Base-by-base conservation (phyloP, 495 filamentous ascomycete species). In the Penicillium coprophilum region DNA sequence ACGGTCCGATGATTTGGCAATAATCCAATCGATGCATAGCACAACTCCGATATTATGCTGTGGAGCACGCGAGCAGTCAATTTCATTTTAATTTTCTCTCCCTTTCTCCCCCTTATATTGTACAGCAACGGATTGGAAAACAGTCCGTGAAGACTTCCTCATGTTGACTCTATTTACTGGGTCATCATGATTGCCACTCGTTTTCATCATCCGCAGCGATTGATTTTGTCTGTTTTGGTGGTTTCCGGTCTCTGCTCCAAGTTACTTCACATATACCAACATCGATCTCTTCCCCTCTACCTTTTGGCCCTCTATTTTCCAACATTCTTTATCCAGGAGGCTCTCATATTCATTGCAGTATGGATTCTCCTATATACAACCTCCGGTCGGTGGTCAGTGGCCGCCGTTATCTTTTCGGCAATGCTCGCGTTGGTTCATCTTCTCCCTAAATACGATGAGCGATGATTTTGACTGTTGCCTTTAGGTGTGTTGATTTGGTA, bases 321-420 rank as follows among this genome's bases (percentile, higher is more conserved):
- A 1, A 62, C 62, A 6, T 62, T 65, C 46, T 65, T 65, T 54
- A 44, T 65, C 28, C 44, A 51, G 13, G 62, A 65, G 34, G 24
- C 44, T 9, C 36, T 62, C 12, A 51, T 65, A 15, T 58, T 55
- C 31, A 31, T 53, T 8, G 23, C 53, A 46, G 55, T 58, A 44
- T 65, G 62, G 62, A 20, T 47, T 49, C 36, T 61, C 23, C 45
- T 62, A 38, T 52, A 61, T 47, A 53, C 23, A 31, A 47, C 47
- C 11, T 47, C 54, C 41, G 58, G 58, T 36, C 44, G 49, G 47
- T 47, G 49, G 40, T 53, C 53, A 7, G 46, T 57, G 20, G 46
- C 38, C 13, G 54, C 46, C 15, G 34, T 43, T 1, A n/a, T 44
- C 13, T 6, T 32, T n/a, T 30, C 58, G 1, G 43, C 47, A 4